phyloP scores from a whole-genome alignment of 2,329 filamentous ascomycete genomes.

The Botryotinia globosa region DNA sequence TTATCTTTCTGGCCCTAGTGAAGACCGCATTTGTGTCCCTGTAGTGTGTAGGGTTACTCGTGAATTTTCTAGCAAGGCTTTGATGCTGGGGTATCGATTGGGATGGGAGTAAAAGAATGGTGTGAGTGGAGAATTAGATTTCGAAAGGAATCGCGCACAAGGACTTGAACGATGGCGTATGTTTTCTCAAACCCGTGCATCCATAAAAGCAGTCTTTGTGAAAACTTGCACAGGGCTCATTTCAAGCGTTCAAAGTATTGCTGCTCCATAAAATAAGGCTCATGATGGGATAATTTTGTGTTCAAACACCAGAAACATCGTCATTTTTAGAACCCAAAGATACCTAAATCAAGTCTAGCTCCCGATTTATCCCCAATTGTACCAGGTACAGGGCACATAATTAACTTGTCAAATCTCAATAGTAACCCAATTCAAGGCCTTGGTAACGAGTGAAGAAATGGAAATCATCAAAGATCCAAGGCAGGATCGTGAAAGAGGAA shows the following conservation, averaged over 20 bases:
- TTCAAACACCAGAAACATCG: neutral
- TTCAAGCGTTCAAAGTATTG: neutral
- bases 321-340: neutral
- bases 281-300: neutral
- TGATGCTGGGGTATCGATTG: neutral
- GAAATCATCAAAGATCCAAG: neutral
- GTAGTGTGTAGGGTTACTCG: constrained; percentile 5
- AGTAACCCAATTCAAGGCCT: constrained; percentile 14
- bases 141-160: constrained; percentile 14
- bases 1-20: constrained; percentile 6
- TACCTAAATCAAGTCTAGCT: constrained; percentile 12
- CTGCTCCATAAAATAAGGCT: constrained; percentile 8
- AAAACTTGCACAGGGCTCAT: constrained; percentile 3
- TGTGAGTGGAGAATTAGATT: neutral
- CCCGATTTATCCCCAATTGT: neutral
- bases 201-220: constrained; percentile 2
- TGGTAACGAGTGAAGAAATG: constrained; percentile 15
- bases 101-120: neutral
- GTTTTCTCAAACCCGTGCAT: neutral
- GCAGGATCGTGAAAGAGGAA: neutral
- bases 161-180: neutral
- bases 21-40: constrained; percentile 18
- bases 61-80: neutral
- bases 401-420: constrained; percentile 4
- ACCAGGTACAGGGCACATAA: neutral